A percentile compares a stretch with the other conserved stretches of the same genome.
These are phyloP conservation scores for Globisporangium spiculum DNA, from an alignment of 352 stramenopile genomes.

Conservation along the genomic window DNA sequence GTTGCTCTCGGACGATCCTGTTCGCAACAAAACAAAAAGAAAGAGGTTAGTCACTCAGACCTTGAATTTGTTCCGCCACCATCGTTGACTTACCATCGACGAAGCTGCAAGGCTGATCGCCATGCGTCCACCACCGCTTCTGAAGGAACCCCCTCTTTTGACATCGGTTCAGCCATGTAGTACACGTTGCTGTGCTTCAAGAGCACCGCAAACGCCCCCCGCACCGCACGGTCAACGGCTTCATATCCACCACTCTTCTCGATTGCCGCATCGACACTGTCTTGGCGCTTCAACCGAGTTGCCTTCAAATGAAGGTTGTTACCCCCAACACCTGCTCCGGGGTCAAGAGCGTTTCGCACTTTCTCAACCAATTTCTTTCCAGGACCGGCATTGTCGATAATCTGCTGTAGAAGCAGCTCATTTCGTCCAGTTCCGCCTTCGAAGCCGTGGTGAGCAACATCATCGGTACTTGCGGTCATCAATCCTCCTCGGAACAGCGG, in stretches of 20 bases:
- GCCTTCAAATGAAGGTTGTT: slow-evolving; percentile 62
- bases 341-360: slow-evolving; percentile 69
- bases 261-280: slow-evolving; percentile 79
- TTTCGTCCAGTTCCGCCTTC: slow-evolving; percentile 33
- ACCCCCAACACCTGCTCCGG: slow-evolving; percentile 27
- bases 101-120: slow-evolving; percentile 72
- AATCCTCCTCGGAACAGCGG: slow-evolving; percentile 50
- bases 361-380: slow-evolving; percentile 83
- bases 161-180: slow-evolving; percentile 67
- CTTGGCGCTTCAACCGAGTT: slow-evolving; percentile 67
- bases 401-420: slow-evolving; percentile 60
- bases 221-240: slow-evolving; percentile 75
- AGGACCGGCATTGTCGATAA: slow-evolving; percentile 64
- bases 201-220: slow-evolving; percentile 72
- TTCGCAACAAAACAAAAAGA: not conserved
- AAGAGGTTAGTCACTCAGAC: not conserved
- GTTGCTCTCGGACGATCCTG: slow-evolving; percentile 87
- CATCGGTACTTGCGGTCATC: not conserved
- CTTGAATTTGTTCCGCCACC: not conserved
- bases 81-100: slow-evolving; percentile 57
- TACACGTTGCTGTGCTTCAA: slow-evolving; percentile 79
- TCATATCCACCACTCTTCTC: slow-evolving; percentile 86
- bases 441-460: not conserved
- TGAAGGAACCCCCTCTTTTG: slow-evolving; percentile 49
- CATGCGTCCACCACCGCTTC: slow-evolving; percentile 73